Evolutionary conservation across 2,329 filamentous ascomycete species (phyloP).

Genomic region (Ceratocystis ficicola): DNA sequence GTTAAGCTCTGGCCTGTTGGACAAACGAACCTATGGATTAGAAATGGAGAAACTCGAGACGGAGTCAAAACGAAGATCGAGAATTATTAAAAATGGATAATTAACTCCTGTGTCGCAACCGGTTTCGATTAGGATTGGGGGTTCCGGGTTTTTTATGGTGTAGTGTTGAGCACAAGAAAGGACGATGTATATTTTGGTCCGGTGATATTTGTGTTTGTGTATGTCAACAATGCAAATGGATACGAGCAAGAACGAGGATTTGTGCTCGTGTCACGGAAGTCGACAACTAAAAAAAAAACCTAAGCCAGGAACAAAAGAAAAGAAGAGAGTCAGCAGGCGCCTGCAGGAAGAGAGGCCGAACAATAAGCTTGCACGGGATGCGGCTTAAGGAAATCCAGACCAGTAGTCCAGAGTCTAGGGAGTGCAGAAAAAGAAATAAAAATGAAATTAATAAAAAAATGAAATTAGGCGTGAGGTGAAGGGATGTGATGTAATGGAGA

Average conservation of each 20-base stretch:
- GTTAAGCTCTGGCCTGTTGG: not conserved
- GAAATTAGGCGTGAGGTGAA: not conserved
- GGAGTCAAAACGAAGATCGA: not conserved
- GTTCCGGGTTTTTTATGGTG: slow-evolving; percentile 8
- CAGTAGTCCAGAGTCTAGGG: not conserved
- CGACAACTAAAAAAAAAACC: slow-evolving; percentile 2
- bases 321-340: not conserved
- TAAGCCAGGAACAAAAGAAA: not conserved
- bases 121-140: slow-evolving; percentile 5
- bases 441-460: too few relatives aligned
- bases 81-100: not conserved
- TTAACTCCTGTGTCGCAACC: not conserved
- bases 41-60: slow-evolving; percentile 4
- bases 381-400: too few relatives aligned
- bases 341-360: not conserved
- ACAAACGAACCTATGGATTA: not conserved
- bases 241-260: slow-evolving; percentile 10
- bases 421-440: not conserved
- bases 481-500: not conserved
- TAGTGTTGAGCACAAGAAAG: not conserved
- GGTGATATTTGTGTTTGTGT: slow-evolving; percentile 6
- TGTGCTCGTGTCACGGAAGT: slow-evolving; percentile 2
- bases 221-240: slow-evolving; percentile 6
- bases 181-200: slow-evolving; percentile 2
- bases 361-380: not conserved